These are phyloP conservation scores for Arthromyces matolae DNA, from an alignment of 768 basidiomycete species.

Conservation along the genomic window DNA sequence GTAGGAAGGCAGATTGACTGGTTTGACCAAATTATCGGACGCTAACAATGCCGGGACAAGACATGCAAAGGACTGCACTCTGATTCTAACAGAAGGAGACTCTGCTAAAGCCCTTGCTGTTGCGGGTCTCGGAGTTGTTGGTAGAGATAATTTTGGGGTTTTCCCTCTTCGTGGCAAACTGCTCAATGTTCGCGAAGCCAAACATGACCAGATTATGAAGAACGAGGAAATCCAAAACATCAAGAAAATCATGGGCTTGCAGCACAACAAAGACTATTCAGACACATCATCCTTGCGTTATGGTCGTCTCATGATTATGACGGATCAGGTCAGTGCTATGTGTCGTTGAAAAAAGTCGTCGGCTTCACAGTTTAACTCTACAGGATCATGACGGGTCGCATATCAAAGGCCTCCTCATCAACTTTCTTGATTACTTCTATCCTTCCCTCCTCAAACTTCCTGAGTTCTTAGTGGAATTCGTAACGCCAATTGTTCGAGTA, in stretches of 20 bases:
- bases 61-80: constrained; percentile 77
- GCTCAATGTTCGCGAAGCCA: constrained; percentile 95
- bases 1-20: constrained; percentile 82
- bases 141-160: constrained; percentile 95
- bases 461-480: constrained; percentile 94
- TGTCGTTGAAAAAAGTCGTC: neutral
- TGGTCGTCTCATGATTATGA: constrained; percentile 98
- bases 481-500: constrained; percentile 96
- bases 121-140: constrained; percentile 91
- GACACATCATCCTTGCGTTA: constrained; percentile 72
- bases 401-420: constrained; percentile 98
- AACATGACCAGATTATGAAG: constrained; percentile 95
- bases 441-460: constrained; percentile 89
- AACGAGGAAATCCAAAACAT: constrained; percentile 96
- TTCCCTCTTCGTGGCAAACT: constrained; percentile 97
- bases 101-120: constrained; percentile 97
- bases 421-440: constrained; percentile 95
- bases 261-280: constrained; percentile 88
- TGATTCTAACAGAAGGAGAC: constrained; percentile 98
- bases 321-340: constrained; percentile 77
- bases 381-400: constrained; percentile 99
- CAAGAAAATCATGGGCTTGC: constrained; percentile 96
- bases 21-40: constrained; percentile 90
- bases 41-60: constrained; percentile 95
- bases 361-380: neutral